These are phyloP conservation scores for Astragalus glycyphyllos DNA, from an alignment of 306 rosid species.

Conservation along the genomic window DNA sequence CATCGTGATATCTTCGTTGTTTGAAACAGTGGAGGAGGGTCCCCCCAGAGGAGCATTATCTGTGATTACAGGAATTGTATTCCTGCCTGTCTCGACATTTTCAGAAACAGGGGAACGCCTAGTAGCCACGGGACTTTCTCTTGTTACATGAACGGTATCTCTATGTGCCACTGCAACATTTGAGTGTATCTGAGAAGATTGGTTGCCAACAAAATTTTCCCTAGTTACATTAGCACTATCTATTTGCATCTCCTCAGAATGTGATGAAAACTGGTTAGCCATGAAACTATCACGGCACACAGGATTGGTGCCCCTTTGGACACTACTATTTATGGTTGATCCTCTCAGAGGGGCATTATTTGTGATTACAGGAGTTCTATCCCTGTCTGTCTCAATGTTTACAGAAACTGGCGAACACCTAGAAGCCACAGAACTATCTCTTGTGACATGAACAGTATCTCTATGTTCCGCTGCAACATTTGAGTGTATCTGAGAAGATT, in stretches of 20 bases:
- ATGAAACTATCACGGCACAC: conserved; percentile 31
- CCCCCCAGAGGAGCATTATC: conserved; percentile 27
- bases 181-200: conserved; percentile 44
- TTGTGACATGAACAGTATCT: conserved; percentile 26
- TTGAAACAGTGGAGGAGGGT: conserved; percentile 43
- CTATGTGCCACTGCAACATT: conserved; percentile 37
- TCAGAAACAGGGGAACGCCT: conserved; percentile 41
- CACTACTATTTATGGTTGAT: conserved; percentile 43
- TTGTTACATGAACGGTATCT: conserved; percentile 30
- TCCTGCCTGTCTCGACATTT: conserved; percentile 41
- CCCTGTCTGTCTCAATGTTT: conserved; percentile 41
- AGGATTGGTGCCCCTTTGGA: conserved; percentile 38
- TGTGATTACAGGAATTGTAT: conserved; percentile 21
- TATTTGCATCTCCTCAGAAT: conserved; percentile 46
- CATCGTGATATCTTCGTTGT: conserved; percentile 47
- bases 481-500: conserved; percentile 45
- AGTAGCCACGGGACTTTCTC: conserved; percentile 23
- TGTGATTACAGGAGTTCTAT: conserved; percentile 25
- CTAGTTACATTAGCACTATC: conserved; percentile 37
- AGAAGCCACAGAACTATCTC: conserved; percentile 27
- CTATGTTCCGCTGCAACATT: conserved; percentile 38
- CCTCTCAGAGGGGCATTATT: conserved; percentile 3
- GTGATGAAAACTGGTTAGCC: conserved; percentile 45
- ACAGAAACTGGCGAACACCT: conserved; percentile 40
- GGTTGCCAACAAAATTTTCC: conserved; percentile 44